Base-by-base conservation (phyloP, 257 asterid genomes). In the Nicotiana paniculata region DNA sequence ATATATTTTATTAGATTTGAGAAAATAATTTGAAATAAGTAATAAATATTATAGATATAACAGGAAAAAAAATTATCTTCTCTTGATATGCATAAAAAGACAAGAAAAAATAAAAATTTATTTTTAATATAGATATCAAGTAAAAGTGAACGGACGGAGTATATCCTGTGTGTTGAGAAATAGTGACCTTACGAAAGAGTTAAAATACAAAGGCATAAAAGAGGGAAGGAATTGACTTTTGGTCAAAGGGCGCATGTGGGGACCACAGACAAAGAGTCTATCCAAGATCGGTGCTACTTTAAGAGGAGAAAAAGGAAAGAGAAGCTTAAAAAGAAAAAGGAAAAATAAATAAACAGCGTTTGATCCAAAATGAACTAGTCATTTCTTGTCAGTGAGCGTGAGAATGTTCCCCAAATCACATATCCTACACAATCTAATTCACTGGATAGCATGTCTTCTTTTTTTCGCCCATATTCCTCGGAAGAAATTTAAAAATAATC, bases 311-410 rank as follows among this genome's bases (percentile, higher is more conserved):
- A 12, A 43, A 37, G 11, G n/a, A 16, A 16, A n/a, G 24, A 4
- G 24, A 9, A 5, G 5, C 21, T 9, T 11, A n/a, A 39, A 43
- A 32, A 43, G 3, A 51, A 48, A 59, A 58, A 57, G 63, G n/a
- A 0, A 48, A 74, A 33, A 17, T 24, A 13, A 9, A 46, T 75
- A 59, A 84, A 35, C 33, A 53, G 39, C 37, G 82, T 81, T 77
- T 76, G 89, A 82, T 86, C 89, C 89, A 68, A 82, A 46, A 33
- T 55, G 74, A 51, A 46, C 21, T 80, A 81, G 77, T 35, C 70
- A 83, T 77, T 13, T 51, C 30, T 61, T 85, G 91, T 82, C 89
- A 83, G 88, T 39, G 66, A 70, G 88, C 88, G 87, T 81, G 87
- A 84, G 88, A 88, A 86, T 88, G 89, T 86, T 85, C 68, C 86